A percentile compares a stretch with the other conserved stretches of the same genome.
Evolutionary conservation across 2,329 filamentous ascomycete species (phyloP).

Genomic region (Apiospora koreana): DNA sequence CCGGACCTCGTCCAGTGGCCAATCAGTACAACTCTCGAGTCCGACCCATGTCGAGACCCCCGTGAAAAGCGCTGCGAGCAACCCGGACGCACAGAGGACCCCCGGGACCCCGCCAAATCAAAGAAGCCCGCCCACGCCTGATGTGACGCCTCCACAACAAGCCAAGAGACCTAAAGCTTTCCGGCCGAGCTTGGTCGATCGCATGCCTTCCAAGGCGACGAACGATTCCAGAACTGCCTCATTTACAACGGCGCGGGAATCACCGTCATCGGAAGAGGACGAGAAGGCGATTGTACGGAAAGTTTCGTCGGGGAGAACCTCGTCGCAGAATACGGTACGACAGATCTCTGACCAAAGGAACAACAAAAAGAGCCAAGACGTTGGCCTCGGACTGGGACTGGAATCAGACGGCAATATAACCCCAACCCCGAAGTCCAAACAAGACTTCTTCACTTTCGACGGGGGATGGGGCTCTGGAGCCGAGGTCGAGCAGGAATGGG

Average conservation of each 20-base stretch:
- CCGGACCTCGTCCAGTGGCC: conserved; percentile 55
- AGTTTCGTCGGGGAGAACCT: conserved; percentile 43
- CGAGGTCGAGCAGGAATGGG: conserved; percentile 57
- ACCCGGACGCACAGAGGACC: conserved; percentile 34
- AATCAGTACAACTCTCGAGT: conserved; percentile 45
- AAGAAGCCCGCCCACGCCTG: conserved; percentile 71
- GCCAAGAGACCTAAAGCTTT: conserved; percentile 43
- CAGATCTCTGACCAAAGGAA: conserved; percentile 34
- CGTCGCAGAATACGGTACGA: conserved; percentile 44
- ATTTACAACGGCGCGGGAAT: conserved; percentile 71
- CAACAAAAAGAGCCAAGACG: conserved; percentile 33
- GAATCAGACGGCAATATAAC: conserved; percentile 41
- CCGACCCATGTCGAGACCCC: conserved; percentile 40
- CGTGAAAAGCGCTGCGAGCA: conserved; percentile 39
- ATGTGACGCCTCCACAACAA: conserved; percentile 69
- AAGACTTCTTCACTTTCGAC: conserved; percentile 58
- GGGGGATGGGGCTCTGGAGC: conserved; percentile 55
- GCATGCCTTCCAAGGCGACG: conserved; percentile 52
- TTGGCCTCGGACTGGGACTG: conserved; percentile 46
- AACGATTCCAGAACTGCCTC: conserved; percentile 67
- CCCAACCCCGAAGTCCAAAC: conserved; percentile 44
- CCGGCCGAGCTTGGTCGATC: conserved; percentile 50
- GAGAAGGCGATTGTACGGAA: conserved; percentile 43
- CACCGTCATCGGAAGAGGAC: conserved; percentile 61
- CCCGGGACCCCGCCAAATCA: conserved; percentile 66